These are phyloP conservation scores for Penicillium tannophilum DNA, from an alignment of 495 filamentous ascomycete species.

Conservation along the genomic window DNA sequence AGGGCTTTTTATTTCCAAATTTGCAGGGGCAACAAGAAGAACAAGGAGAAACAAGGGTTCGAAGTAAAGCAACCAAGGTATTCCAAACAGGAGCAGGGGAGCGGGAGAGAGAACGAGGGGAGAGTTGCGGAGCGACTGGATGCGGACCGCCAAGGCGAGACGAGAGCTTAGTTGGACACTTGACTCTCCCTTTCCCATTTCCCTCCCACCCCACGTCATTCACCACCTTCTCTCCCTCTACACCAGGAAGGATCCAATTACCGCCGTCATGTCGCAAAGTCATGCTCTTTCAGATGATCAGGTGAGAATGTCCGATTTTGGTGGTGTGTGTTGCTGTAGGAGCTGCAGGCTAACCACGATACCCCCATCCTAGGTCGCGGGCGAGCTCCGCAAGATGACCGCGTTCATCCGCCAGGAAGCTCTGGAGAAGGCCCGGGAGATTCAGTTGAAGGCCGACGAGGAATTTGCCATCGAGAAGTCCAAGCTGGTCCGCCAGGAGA, in stretches of 20 bases:
- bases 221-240: slow-evolving; percentile 3
- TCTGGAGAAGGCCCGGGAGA: slow-evolving; percentile 92
- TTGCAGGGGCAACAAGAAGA: slow-evolving; percentile 15
- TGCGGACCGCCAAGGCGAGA: slow-evolving; percentile 28
- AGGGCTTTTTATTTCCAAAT: slow-evolving; percentile 1
- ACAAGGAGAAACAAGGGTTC: slow-evolving; percentile 14
- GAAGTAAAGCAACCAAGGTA: background rate
- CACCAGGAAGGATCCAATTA: slow-evolving; percentile 11
- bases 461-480: slow-evolving; percentile 98
- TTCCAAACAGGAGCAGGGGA: slow-evolving; percentile 3
- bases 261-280: slow-evolving; percentile 77
- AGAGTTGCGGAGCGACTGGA: slow-evolving; percentile 21
- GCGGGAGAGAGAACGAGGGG: slow-evolving; percentile 9
- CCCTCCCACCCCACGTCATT: slow-evolving; percentile 28
- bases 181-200: slow-evolving; percentile 19
- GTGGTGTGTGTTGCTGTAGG: background rate
- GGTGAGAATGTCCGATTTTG: slow-evolving; percentile 38
- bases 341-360: slow-evolving; percentile 19
- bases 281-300: slow-evolving; percentile 98
- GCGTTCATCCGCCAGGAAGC: slow-evolving; percentile 99
- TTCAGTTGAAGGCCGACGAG: slow-evolving; percentile 95
- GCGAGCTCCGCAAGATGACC: slow-evolving; percentile 99
- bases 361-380: slow-evolving; percentile 65
- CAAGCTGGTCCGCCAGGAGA: slow-evolving; percentile 95
- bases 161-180: slow-evolving; percentile 31